Percentiles rank a stretch among this genome's conserved stretches.
These are phyloP conservation scores for Aspergillus cavernicola DNA, from an alignment of 495 filamentous ascomycete species.

Conservation along the genomic window DNA sequence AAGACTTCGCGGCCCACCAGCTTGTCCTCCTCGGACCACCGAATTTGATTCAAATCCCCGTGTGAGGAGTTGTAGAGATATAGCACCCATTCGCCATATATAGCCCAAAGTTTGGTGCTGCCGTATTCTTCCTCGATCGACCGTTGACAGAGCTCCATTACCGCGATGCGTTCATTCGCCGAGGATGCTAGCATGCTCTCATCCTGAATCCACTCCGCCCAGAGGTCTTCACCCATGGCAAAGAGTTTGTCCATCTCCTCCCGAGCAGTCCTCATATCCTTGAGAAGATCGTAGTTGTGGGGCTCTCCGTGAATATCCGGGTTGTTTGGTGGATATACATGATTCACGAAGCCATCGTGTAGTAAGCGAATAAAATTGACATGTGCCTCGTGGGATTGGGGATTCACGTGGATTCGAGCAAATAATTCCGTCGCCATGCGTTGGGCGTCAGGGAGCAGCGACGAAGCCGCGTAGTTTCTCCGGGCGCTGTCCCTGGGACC, in stretches of 20 bases:
- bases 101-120: slow-evolving; percentile 81
- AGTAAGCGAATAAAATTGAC: slow-evolving; percentile 60
- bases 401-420: slow-evolving; percentile 53
- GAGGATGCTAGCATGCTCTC: slow-evolving; percentile 57
- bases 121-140: slow-evolving; percentile 78
- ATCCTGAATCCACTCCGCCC: slow-evolving; percentile 62
- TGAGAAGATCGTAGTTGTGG: slow-evolving; percentile 54
- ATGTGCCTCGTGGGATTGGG: slow-evolving; percentile 63
- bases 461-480: slow-evolving; percentile 45
- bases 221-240: slow-evolving; percentile 62
- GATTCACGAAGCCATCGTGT: slow-evolving; percentile 59
- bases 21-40: slow-evolving; percentile 76
- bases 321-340: slow-evolving; percentile 47
- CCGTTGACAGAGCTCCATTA: slow-evolving; percentile 80
- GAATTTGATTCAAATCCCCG: slow-evolving; percentile 52
- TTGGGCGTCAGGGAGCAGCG: slow-evolving; percentile 53
- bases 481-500: slow-evolving; percentile 45
- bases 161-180: slow-evolving; percentile 61
- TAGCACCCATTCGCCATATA: slow-evolving; percentile 84
- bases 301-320: slow-evolving; percentile 44
- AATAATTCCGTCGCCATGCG: slow-evolving; percentile 51
- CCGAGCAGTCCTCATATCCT: slow-evolving; percentile 59
- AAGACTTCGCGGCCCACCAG: slow-evolving; percentile 75
- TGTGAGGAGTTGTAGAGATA: slow-evolving; percentile 62
- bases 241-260: slow-evolving; percentile 64